These are phyloP conservation scores for Nicotiana undulata DNA, from an alignment of 257 asterid genomes.

Conservation along the genomic window DNA sequence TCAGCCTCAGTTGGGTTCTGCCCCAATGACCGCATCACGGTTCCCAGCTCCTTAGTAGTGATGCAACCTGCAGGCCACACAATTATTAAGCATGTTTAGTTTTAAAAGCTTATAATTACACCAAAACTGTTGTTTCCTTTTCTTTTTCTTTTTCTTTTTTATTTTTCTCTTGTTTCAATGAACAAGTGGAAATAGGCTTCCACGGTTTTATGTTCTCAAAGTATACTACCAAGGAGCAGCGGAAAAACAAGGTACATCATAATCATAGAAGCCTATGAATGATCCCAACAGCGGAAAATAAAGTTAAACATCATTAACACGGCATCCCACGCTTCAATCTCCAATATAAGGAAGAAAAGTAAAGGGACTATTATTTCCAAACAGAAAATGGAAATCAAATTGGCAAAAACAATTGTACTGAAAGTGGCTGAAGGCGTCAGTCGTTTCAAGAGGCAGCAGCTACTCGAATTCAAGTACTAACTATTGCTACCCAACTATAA, in stretches of 20 bases:
- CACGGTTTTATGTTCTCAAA: background rate
- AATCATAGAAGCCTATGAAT: background rate
- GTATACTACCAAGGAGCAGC: background rate
- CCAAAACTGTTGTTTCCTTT: background rate
- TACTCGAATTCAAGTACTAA: background rate
- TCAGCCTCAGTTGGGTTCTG: constrained; percentile 11
- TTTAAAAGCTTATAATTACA: background rate
- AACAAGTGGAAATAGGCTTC: background rate
- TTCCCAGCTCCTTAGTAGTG: constrained; percentile 7
- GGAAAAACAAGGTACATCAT: background rate
- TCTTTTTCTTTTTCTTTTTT: background rate
- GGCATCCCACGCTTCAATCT: background rate
- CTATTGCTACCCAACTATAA: background rate
- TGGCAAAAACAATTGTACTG: background rate
- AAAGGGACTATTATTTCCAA: background rate
- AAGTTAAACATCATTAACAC: background rate
- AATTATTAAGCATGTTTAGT: background rate
- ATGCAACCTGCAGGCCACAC: background rate
- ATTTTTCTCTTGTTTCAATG: background rate
- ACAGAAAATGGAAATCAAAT: background rate
- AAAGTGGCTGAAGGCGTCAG: background rate
- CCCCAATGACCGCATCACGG: constrained; percentile 5
- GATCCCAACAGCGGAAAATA: background rate
- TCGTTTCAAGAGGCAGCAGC: background rate
- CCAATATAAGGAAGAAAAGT: background rate